Conservation (phyloP, 1,139 yeast genomes). For the Debaryomyces psychrophilus region DNA sequence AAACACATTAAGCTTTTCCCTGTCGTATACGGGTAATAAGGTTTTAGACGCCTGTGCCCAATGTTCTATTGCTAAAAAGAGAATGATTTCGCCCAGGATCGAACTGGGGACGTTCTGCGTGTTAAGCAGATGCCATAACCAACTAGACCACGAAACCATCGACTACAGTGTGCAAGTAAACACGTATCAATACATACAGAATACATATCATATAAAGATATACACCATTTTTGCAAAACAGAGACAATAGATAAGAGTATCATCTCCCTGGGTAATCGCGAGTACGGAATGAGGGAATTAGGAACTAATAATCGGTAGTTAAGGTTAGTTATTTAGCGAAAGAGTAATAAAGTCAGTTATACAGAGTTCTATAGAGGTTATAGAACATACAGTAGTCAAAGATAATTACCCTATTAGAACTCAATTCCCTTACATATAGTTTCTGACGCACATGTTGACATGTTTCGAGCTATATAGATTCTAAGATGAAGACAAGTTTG, state of each 20-base stretch:
- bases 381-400: not conserved
- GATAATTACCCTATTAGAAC: not conserved
- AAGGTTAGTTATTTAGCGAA: not conserved
- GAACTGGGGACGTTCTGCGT: conserved; percentile 99
- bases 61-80: no score
- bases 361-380: not conserved
- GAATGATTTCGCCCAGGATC: conserved; percentile 18
- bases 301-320: not conserved
- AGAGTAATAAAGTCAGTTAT: not conserved
- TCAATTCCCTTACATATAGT: not conserved
- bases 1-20: no score
- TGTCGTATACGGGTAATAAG: no score
- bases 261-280: no score
- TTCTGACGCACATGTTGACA: no score
- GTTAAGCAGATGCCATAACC: conserved; percentile 99
- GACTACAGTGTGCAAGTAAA: not conserved
- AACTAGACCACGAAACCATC: conserved; percentile 83
- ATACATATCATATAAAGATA: no score
- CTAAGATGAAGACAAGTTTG: no score
- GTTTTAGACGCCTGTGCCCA: no score
- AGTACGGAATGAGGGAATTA: not conserved
- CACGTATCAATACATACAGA: not conserved
- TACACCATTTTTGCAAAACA: no score
- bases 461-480: no score
- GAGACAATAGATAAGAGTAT: no score